Conservation (phyloP, 225 moss, liverwort and hornwort genomes). For the Sphagnum contortum region DNA sequence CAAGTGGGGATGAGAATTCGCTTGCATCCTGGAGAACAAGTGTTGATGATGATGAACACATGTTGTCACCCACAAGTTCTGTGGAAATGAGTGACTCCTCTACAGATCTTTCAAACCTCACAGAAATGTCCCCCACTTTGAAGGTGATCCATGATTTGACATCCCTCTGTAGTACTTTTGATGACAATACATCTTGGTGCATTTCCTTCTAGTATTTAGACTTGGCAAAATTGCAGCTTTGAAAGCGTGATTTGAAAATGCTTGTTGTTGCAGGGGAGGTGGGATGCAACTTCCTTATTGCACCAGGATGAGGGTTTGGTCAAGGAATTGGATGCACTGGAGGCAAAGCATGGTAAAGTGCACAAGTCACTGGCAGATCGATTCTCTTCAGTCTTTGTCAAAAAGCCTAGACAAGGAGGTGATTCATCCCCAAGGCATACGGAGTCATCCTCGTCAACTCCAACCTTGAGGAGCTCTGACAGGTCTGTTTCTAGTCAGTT, state of each 20-base stretch:
- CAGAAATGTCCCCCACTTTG: slow-evolving; percentile 1
- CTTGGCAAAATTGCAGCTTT: no score
- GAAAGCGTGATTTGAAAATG: background rate
- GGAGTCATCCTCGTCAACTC: slow-evolving; percentile 21
- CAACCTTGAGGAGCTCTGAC: slow-evolving; percentile 32
- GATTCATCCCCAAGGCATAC: slow-evolving; percentile 21
- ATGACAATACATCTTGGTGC: no score
- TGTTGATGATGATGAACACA: slow-evolving; percentile 17
- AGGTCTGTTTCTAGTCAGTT: slow-evolving; percentile 11
- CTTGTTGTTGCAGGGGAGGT: slow-evolving; percentile 17
- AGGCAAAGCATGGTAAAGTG: slow-evolving; percentile 22
- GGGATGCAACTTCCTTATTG: slow-evolving; percentile 18
- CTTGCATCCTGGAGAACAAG: slow-evolving; percentile 2
- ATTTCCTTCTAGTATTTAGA: no score
- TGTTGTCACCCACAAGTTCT: slow-evolving; percentile 34
- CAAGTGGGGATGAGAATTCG: slow-evolving; percentile 12
- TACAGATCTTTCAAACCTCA: slow-evolving; percentile 11
- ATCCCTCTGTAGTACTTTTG: no score
- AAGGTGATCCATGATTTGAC: no score
- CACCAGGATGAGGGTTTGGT: slow-evolving; percentile 32
- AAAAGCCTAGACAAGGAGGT: slow-evolving; percentile 27
- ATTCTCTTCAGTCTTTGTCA: slow-evolving; percentile 59
- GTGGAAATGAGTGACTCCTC: slow-evolving; percentile 29
- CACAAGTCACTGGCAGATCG: slow-evolving; percentile 52
- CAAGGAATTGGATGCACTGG: slow-evolving; percentile 23